Conservation (phyloP, 805 yeast species). For the Candida ovalis region DNA sequence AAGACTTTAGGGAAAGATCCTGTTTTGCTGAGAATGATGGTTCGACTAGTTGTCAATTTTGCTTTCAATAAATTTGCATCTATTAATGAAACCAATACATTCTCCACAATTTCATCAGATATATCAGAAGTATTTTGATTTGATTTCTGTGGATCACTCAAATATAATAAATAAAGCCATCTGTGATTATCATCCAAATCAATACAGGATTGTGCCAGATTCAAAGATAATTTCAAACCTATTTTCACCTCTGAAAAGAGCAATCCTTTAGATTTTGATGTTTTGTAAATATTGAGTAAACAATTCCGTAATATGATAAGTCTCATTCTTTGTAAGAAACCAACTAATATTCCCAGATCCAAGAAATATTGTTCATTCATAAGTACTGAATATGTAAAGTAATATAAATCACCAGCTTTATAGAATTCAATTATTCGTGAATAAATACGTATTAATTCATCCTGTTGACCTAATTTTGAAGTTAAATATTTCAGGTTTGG, state of each 20-base stretch:
- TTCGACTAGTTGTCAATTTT: constrained; percentile 34
- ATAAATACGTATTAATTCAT: constrained; percentile 32
- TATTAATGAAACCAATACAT: constrained; percentile 45
- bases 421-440: constrained; percentile 34
- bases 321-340: constrained; percentile 43
- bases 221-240: constrained; percentile 25
- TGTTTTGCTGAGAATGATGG: constrained; percentile 27
- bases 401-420: constrained; percentile 39
- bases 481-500: constrained; percentile 35
- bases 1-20: constrained; percentile 27
- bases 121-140: constrained; percentile 4
- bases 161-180: constrained; percentile 18
- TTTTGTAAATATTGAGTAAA: constrained; percentile 20
- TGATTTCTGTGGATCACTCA: constrained; percentile 5
- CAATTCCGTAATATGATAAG: constrained; percentile 45
- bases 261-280: constrained; percentile 12
- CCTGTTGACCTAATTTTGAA: constrained; percentile 11
- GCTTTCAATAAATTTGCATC: constrained; percentile 54
- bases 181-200: constrained; percentile 10
- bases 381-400: constrained; percentile 32
- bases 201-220: constrained; percentile 4
- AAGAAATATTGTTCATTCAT: constrained; percentile 37
- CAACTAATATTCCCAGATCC: constrained; percentile 34
- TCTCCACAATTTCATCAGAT: constrained; percentile 45
- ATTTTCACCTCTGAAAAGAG: constrained; percentile 17